A percentile compares a stretch with the other conserved stretches of the same genome.
phyloP scores from a whole-genome alignment of 768 basidiomycete species.

The Termitomyces sp. region DNA sequence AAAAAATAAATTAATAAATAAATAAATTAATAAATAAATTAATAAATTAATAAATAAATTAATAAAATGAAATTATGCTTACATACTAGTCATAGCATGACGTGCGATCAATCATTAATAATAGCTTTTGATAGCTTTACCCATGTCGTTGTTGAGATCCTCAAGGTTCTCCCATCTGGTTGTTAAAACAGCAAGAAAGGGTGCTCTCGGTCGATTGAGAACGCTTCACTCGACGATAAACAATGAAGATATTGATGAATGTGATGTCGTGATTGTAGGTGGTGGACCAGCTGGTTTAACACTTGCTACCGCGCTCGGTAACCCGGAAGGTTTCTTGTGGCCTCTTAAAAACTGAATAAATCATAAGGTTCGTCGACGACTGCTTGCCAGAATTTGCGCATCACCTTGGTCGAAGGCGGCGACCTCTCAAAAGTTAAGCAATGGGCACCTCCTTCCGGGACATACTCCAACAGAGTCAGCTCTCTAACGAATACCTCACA shows the following conservation, averaged over 20 bases:
- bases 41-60: too few species aligned
- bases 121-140: background rate
- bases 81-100: background rate
- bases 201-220: background rate
- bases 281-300: slow-evolving; percentile 92
- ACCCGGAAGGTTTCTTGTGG: slow-evolving; percentile 15
- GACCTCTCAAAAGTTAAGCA: slow-evolving; percentile 26
- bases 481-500: slow-evolving; percentile 77
- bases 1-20: too few species aligned
- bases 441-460: slow-evolving; percentile 23
- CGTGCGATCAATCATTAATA: slow-evolving; percentile 2
- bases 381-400: slow-evolving; percentile 46
- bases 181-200: background rate
- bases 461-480: slow-evolving; percentile 80
- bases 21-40: too few species aligned
- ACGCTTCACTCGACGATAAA: slow-evolving; percentile 6
- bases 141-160: slow-evolving; percentile 5
- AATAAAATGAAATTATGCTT: too few species aligned
- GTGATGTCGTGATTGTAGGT: slow-evolving; percentile 91
- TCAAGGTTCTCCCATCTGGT: slow-evolving; percentile 2
- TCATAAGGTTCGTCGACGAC: slow-evolving; percentile 44
- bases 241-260: slow-evolving; percentile 34
- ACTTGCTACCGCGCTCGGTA: slow-evolving; percentile 82
- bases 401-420: slow-evolving; percentile 79
- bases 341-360: background rate